A percentile compares a stretch with the other conserved stretches of the same genome.
These are phyloP conservation scores for Liriodendron chinense DNA, from an alignment of 164 flowering plant genomes.

Conservation along the genomic window DNA sequence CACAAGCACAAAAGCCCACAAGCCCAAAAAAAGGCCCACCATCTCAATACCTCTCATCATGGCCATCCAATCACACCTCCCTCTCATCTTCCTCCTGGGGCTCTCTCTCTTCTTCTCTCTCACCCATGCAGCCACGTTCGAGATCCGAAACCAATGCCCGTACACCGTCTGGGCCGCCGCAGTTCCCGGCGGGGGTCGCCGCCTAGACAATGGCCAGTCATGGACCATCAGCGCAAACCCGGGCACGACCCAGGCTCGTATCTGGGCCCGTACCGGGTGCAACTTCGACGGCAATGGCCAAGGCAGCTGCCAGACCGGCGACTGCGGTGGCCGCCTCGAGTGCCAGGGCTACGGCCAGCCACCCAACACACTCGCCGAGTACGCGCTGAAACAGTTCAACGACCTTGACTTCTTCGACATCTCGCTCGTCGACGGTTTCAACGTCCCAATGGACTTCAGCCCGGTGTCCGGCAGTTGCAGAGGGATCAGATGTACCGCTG, in stretches of 20 bases:
- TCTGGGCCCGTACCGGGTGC: slow-evolving; percentile 37
- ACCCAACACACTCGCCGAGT: slow-evolving; percentile 37
- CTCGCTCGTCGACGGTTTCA: slow-evolving; percentile 36
- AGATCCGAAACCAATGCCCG: slow-evolving; percentile 11
- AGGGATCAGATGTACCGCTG: slow-evolving; percentile 15
- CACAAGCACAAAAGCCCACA: background rate
- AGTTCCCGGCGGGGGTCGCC: slow-evolving; percentile 22
- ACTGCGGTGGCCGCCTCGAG: slow-evolving; percentile 18
- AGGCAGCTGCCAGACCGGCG: slow-evolving; percentile 34
- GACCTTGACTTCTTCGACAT: slow-evolving; percentile 33
- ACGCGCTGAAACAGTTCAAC: slow-evolving; percentile 20
- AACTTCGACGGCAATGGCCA: slow-evolving; percentile 25
- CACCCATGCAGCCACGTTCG: slow-evolving; percentile 26
- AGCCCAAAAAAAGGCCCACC: background rate
- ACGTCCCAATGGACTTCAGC: slow-evolving; percentile 31
- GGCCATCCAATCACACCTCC: background rate
- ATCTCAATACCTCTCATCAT: background rate
- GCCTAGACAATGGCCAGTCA: background rate
- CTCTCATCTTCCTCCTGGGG: background rate
- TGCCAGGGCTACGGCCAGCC: slow-evolving; percentile 25
- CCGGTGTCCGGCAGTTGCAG: slow-evolving; percentile 16
- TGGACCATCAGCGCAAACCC: slow-evolving; percentile 19
- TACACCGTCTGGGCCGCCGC: slow-evolving; percentile 14
- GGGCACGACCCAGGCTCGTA: slow-evolving; percentile 27
- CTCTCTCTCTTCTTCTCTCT: slow-evolving; percentile 2